Conservation (phyloP, 164 flowering plant species). For the Akebia trifoliata region DNA sequence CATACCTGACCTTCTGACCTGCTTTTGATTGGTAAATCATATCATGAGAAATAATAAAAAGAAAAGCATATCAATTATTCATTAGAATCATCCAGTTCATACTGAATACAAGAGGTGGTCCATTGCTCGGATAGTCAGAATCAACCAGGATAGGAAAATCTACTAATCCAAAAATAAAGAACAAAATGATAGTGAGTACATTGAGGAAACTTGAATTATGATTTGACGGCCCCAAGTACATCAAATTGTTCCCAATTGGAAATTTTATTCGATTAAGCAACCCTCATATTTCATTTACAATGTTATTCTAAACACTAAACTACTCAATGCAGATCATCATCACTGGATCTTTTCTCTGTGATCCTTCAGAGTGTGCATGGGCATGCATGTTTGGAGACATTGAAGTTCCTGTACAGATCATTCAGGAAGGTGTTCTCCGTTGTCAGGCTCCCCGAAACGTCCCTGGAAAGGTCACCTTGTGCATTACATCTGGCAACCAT, state of each 20-base stretch:
- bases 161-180: neutral
- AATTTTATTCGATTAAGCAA: neutral
- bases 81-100: neutral
- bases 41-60: neutral
- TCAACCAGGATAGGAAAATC: neutral
- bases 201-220: too few species aligned
- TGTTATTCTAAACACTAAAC: conserved; percentile 4
- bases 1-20: neutral
- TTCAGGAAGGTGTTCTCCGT: conserved; percentile 76
- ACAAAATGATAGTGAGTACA: too few species aligned
- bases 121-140: neutral
- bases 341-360: conserved; percentile 82
- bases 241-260: neutral
- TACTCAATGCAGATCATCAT: conserved; percentile 68
- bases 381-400: conserved; percentile 85
- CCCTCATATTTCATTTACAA: neutral
- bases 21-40: neutral
- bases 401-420: conserved; percentile 75
- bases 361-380: conserved; percentile 66
- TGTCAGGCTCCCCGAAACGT: conserved; percentile 72
- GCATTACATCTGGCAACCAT: conserved; percentile 73
- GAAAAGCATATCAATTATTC: neutral
- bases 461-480: conserved; percentile 69
- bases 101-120: neutral
- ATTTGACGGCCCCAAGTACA: too few species aligned